Evolutionary conservation across 345 rosid species (phyloP).

Genomic region (Clausena lansium): DNA sequence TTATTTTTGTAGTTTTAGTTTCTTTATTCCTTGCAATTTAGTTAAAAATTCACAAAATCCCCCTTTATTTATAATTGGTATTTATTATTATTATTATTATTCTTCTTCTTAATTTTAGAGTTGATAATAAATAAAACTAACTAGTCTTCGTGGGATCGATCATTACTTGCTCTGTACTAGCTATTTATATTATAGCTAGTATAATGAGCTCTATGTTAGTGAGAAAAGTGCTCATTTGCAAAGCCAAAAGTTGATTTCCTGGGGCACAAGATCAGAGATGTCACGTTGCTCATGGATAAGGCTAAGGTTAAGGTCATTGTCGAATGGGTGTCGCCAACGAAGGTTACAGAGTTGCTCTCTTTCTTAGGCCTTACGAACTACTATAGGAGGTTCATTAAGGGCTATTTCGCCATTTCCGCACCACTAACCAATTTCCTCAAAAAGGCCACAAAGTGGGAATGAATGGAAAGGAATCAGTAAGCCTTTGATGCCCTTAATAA

Average conservation of each 20-base stretch:
- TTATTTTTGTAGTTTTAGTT: too few relatives aligned
- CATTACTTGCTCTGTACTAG: too few relatives aligned
- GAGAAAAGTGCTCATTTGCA: background rate
- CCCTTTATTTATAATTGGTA: too few relatives aligned
- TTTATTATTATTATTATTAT: too few relatives aligned
- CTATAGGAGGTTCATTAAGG: background rate
- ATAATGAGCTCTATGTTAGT: background rate
- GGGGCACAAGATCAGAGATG: background rate
- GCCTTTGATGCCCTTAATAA: background rate
- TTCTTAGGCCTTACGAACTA: conserved; percentile 6
- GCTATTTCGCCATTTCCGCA: background rate
- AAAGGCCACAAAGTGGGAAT: background rate
- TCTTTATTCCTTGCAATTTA: too few relatives aligned
- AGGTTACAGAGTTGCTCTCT: background rate
- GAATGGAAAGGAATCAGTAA: background rate
- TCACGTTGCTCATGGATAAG: background rate
- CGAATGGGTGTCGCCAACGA: background rate
- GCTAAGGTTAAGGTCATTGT: background rate
- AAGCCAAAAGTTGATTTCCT: background rate
- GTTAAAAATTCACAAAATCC: too few relatives aligned
- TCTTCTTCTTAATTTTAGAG: too few relatives aligned
- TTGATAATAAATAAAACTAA: too few relatives aligned
- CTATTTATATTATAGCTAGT: too few relatives aligned
- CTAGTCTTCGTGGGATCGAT: too few relatives aligned
- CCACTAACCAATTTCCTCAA: background rate